Evolutionary conservation across 75 land plant species (phyloP), one percentile per base, ranked within the genome.

Genomic region (Selaginella tamariscina): DNA sequence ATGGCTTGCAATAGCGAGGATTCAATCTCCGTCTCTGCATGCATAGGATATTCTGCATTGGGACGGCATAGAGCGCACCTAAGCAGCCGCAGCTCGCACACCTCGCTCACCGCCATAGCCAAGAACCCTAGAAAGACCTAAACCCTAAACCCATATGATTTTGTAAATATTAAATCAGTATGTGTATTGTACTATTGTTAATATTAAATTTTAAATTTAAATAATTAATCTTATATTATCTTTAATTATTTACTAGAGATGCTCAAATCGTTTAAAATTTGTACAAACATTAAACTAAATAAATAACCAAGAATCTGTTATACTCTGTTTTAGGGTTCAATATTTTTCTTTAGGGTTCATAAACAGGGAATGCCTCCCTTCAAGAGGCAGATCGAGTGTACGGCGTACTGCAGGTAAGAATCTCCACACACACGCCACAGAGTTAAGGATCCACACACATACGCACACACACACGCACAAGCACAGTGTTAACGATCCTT

Each of bases 81-180:
- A 33, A 89, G 82, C 30, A 89, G 82, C 8, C 90, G 95, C 21
- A 89, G 85, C 82, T 89, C 95, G 71, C 68, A 72, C 11, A 15
- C 5, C 15, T 39, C 49, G 49, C 49, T 39, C 15, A 39, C 49
- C 49, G 5, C 49, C 49, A 39, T 39, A 5, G 49, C 49, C 11
- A 5, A 5, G 49, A 39, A 15, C 49, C 11, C 49, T n/a, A n/a
- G 49, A 39, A 39, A 39, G 5, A 5, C 49, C 49, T 39, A 39
- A 39, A 39, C 49, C 49, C 49, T n/a, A n/a, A n/a, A n/a, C n/a
- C n/a, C n/a, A n/a, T n/a, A n/a, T n/a, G n/a, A n/a, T n/a, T n/a
- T n/a, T n/a, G n/a, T n/a, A n/a, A n/a, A n/a, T n/a, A n/a, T n/a
- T n/a, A n/a, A n/a, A n/a, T n/a, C n/a, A n/a, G n/a, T n/a, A n/a